These are phyloP conservation scores for Malassezia dermatis DNA, from an alignment of 1,284 basidiomycete species.

Conservation along the genomic window DNA sequence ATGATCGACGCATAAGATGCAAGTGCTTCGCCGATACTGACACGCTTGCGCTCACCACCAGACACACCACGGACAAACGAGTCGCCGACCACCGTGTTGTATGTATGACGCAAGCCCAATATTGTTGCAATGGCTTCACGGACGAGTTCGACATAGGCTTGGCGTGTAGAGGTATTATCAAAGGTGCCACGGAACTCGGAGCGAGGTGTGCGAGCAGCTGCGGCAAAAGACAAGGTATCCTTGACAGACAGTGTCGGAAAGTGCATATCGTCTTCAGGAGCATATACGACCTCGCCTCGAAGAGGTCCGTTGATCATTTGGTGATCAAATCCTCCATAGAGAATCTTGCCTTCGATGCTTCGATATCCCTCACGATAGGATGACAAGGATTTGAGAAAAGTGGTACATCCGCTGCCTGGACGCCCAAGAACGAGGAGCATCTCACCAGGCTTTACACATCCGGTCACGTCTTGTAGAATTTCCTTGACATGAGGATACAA, in stretches of 20 bases:
- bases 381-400: slow-evolving; percentile 35
- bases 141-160: slow-evolving; percentile 20
- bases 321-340: slow-evolving; percentile 30
- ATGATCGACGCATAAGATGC: slow-evolving; percentile 31
- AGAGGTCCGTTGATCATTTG: slow-evolving; percentile 28
- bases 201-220: slow-evolving; percentile 31
- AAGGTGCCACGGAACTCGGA: slow-evolving; percentile 22
- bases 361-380: slow-evolving; percentile 38
- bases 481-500: slow-evolving; percentile 29
- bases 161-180: slow-evolving; percentile 14
- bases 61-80: slow-evolving; percentile 32
- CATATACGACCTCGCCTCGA: slow-evolving; percentile 30
- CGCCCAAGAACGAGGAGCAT: slow-evolving; percentile 42
- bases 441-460: slow-evolving; percentile 37
- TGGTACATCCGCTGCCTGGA: slow-evolving; percentile 37
- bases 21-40: slow-evolving; percentile 48
- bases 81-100: slow-evolving; percentile 48
- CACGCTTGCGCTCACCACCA: slow-evolving; percentile 51
- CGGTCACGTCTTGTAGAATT: slow-evolving; percentile 31
- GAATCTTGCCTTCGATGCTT: slow-evolving; percentile 28
- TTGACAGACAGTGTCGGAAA: slow-evolving; percentile 32
- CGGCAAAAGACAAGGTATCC: slow-evolving; percentile 33
- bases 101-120: slow-evolving; percentile 34
- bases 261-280: slow-evolving; percentile 29
- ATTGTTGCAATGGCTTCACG: slow-evolving; percentile 35